Percentiles rank a stretch among this genome's conserved stretches.
phyloP scores from a whole-genome alignment of 192 early-diverging fungal species.

The Coemansia sp. region DNA sequence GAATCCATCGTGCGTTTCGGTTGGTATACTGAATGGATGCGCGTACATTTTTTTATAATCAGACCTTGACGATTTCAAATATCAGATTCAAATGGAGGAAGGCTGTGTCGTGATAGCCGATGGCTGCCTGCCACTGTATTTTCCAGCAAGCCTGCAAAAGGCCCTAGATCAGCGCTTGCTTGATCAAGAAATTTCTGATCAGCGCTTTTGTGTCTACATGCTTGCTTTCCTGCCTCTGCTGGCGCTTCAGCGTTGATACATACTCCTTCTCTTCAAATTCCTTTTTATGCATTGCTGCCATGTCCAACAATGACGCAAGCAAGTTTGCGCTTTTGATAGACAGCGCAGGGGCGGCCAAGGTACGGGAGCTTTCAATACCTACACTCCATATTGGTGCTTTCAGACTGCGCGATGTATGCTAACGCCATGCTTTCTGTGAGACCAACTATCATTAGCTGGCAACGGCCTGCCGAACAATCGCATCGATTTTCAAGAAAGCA shows the following conservation, averaged over 20 bases:
- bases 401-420: neutral
- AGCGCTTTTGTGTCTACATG: neutral
- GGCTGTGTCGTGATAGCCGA: neutral
- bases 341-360: neutral
- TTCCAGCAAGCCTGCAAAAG: neutral
- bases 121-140: neutral
- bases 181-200: neutral
- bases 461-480: neutral
- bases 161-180: neutral
- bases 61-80: slow-evolving; percentile 1
- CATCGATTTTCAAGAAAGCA: neutral
- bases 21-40: slow-evolving; percentile 2
- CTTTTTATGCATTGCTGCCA: neutral
- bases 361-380: neutral
- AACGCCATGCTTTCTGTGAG: neutral
- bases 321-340: neutral
- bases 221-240: neutral
- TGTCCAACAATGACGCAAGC: neutral
- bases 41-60: slow-evolving; percentile 3
- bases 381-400: neutral
- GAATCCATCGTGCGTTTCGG: slow-evolving; percentile 2
- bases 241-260: neutral
- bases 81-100: slow-evolving; percentile 4
- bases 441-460: neutral
- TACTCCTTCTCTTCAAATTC: neutral